Evolutionary conservation across 2,329 filamentous ascomycete genomes (phyloP).

Genomic region (Aspergillus awamori): DNA sequence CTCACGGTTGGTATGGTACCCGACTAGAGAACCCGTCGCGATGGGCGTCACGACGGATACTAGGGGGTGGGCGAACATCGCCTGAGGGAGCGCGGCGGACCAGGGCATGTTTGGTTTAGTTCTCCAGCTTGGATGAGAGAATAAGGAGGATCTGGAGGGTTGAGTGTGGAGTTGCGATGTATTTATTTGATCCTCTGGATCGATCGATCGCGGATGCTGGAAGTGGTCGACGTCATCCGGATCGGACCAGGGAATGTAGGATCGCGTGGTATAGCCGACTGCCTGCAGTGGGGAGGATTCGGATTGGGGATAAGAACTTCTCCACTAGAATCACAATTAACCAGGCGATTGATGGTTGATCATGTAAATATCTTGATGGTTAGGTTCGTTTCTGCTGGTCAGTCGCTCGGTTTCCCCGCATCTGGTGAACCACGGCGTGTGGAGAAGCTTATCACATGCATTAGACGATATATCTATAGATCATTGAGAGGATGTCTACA

Average conservation of each 20-base stretch:
- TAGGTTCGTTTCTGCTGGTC: too few species aligned
- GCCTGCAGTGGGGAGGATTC: too few species aligned
- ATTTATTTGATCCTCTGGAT: not conserved
- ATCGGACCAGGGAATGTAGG: not conserved
- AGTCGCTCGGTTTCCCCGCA: too few species aligned
- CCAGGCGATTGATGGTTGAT: too few species aligned
- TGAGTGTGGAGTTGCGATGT: not conserved
- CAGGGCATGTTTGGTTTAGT: slow-evolving; percentile 28
- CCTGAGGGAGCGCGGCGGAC: slow-evolving; percentile 34
- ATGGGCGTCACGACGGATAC: slow-evolving; percentile 35
- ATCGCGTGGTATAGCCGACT: too few species aligned
- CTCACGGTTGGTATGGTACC: slow-evolving; percentile 37
- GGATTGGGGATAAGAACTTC: too few species aligned
- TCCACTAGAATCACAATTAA: too few species aligned
- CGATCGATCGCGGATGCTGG: not conserved
- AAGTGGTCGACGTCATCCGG: slow-evolving; percentile 2
- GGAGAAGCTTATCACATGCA: too few species aligned
- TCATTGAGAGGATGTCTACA: too few species aligned
- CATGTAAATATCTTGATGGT: too few species aligned
- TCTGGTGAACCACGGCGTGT: too few species aligned
- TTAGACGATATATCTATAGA: too few species aligned
- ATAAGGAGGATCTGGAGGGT: not conserved
- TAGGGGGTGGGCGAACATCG: slow-evolving; percentile 34
- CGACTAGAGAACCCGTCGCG: slow-evolving; percentile 28
- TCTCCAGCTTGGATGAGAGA: not conserved